A percentile compares a stretch with the other conserved stretches of the same genome.
phyloP scores from a whole-genome alignment of 2,329 filamentous ascomycete genomes.

The Fusarium sp. region DNA sequence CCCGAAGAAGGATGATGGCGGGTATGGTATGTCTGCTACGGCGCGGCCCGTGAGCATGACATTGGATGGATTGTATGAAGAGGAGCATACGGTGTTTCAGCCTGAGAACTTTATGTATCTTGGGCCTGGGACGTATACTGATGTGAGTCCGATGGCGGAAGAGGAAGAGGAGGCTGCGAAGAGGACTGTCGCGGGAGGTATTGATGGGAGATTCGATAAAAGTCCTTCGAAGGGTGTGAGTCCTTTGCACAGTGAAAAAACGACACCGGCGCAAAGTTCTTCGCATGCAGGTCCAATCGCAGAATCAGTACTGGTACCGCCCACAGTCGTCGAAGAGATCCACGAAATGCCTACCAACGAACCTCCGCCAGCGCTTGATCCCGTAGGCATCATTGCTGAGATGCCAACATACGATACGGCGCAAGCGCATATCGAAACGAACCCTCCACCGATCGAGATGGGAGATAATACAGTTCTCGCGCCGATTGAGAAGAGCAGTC shows the following conservation, averaged over 20 bases:
- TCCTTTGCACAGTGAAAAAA: conserved; percentile 46
- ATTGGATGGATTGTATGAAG: conserved; percentile 49
- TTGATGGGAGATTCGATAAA: conserved; percentile 33
- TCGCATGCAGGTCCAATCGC: conserved; percentile 14
- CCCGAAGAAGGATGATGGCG: conserved; percentile 27
- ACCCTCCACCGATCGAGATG: conserved; percentile 61
- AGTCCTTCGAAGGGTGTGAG: conserved; percentile 45
- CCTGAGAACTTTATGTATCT: conserved; percentile 66
- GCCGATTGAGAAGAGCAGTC: conserved; percentile 51
- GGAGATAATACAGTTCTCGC: conserved; percentile 54
- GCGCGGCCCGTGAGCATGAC: conserved; percentile 50
- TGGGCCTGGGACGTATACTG: conserved; percentile 59
- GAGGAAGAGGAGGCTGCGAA: conserved; percentile 54
- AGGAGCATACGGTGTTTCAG: conserved; percentile 58
- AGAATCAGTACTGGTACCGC: conserved; percentile 33
- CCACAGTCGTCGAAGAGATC: conserved; percentile 46
- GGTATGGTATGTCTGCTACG: conserved; percentile 50
- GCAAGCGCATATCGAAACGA: conserved; percentile 55
- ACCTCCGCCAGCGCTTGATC: conserved; percentile 49
- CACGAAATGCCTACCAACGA: conserved; percentile 50
- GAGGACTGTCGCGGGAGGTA: conserved; percentile 44
- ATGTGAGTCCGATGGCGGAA: conserved; percentile 58
- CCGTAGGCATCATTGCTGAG: conserved; percentile 61
- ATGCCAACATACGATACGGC: conserved; percentile 60
- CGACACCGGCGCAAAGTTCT: conserved; percentile 48